Evolutionary conservation across 208 protist genomes (phyloP).

Genomic region (Leishmania guyanensis): DNA sequence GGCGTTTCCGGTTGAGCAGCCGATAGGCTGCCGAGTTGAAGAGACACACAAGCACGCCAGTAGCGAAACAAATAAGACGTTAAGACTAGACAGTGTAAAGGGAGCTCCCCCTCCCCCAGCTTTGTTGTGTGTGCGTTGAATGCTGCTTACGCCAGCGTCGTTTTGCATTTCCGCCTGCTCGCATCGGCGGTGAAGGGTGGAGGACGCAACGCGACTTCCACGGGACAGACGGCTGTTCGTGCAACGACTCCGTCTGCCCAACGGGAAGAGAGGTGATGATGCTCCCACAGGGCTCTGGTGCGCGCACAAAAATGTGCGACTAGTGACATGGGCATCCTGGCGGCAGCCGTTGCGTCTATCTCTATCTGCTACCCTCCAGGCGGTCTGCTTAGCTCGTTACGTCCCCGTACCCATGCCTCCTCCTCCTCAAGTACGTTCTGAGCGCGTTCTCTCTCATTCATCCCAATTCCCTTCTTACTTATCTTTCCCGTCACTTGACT

Average conservation of each 20-base stretch:
- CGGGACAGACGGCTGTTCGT: background rate
- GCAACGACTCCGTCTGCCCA: background rate
- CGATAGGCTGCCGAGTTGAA: background rate
- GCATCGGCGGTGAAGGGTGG: background rate
- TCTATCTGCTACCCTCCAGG: background rate
- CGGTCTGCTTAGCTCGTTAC: background rate
- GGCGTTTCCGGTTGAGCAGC: background rate
- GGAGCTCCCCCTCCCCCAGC: background rate
- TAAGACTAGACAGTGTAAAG: background rate
- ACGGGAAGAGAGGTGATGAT: background rate
- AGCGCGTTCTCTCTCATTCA: background rate
- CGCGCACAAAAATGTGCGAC: background rate
- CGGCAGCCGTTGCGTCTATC: background rate
- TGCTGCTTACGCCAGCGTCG: background rate
- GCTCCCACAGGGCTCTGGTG: background rate
- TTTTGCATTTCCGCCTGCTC: background rate
- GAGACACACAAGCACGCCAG: background rate
- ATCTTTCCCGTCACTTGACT: background rate
- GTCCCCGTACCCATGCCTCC: background rate
- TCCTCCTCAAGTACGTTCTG: background rate
- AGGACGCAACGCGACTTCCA: background rate
- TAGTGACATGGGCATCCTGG: background rate
- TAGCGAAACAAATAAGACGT: background rate
- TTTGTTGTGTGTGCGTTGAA: background rate
- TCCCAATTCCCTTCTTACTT: background rate